These are phyloP conservation scores for Hemerocallis citrina DNA, from an alignment of 106 monocot species.

Conservation along the genomic window DNA sequence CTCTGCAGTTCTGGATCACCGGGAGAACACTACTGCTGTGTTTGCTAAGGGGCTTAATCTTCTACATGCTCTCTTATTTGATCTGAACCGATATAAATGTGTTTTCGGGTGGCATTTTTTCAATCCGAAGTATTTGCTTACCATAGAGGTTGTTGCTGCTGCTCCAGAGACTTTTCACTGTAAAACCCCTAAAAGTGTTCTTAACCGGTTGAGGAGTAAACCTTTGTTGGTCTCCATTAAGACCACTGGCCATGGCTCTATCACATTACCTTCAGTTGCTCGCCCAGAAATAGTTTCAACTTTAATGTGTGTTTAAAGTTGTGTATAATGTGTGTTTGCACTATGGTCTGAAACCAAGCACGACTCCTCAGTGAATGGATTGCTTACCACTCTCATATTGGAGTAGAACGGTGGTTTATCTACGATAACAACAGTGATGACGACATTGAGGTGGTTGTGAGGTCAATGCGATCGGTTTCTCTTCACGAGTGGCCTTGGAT, in stretches of 20 bases:
- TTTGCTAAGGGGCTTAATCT: constrained; percentile 96
- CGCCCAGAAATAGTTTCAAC: constrained; percentile 20
- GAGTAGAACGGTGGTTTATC: no score
- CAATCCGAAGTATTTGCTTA: constrained; percentile 49
- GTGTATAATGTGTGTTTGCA: not conserved
- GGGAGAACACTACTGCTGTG: constrained; percentile 71
- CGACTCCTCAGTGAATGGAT: no score
- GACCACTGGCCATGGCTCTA: constrained; percentile 31
- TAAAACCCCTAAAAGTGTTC: constrained; percentile 64
- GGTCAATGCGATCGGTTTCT: constrained; percentile 17
- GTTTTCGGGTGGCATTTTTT: constrained; percentile 68
- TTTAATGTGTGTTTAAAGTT: not conserved
- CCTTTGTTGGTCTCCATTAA: constrained; percentile 57
- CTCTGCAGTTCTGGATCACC: constrained; percentile 47
- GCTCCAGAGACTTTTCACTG: constrained; percentile 93
- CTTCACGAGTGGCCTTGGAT: constrained; percentile 79
- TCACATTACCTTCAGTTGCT: constrained; percentile 64
- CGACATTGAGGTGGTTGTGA: no score
- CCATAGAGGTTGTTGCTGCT: constrained; percentile 30
- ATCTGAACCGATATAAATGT: constrained; percentile 59
- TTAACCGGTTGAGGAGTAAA: constrained; percentile 7
- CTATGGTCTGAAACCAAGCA: no score
- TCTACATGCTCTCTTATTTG: constrained; percentile 51
- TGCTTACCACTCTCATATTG: no score
- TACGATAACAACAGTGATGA: no score